These are phyloP conservation scores for Penstemon eatonii DNA, from an alignment of 257 asterid species.

Conservation along the genomic window DNA sequence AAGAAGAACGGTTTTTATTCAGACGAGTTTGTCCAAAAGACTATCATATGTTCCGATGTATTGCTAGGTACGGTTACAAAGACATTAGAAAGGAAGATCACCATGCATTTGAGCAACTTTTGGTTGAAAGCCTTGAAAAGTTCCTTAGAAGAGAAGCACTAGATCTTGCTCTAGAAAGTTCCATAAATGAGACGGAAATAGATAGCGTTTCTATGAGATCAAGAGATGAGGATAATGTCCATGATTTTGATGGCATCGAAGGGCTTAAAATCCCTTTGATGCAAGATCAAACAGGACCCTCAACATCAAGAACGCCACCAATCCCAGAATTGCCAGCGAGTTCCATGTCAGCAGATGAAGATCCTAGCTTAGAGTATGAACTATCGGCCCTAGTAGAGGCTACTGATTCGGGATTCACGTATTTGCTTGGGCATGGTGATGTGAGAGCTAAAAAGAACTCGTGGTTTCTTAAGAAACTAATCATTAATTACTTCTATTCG, in stretches of 20 bases:
- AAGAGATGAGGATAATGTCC: slow-evolving; percentile 38
- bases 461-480: slow-evolving; percentile 72
- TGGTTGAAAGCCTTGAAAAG: slow-evolving; percentile 74
- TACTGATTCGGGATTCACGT: slow-evolving; percentile 73
- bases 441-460: slow-evolving; percentile 86
- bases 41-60: slow-evolving; percentile 92
- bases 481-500: slow-evolving; percentile 77
- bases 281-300: slow-evolving; percentile 36
- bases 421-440: slow-evolving; percentile 84
- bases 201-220: slow-evolving; percentile 47
- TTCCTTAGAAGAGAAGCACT: slow-evolving; percentile 78
- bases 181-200: slow-evolving; percentile 33
- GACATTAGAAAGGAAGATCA: slow-evolving; percentile 91
- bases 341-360: slow-evolving; percentile 57
- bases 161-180: slow-evolving; percentile 63
- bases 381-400: slow-evolving; percentile 78
- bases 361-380: slow-evolving; percentile 85
- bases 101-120: slow-evolving; percentile 71
- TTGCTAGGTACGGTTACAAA: slow-evolving; percentile 89
- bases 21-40: slow-evolving; percentile 84
- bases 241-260: slow-evolving; percentile 38
- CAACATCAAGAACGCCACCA: slow-evolving; percentile 23
- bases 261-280: slow-evolving; percentile 63
- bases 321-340: slow-evolving; percentile 48
- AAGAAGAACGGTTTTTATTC: slow-evolving; percentile 80